phyloP scores from a whole-genome alignment of 768 basidiomycete species.

The Phylloporus sp. region DNA sequence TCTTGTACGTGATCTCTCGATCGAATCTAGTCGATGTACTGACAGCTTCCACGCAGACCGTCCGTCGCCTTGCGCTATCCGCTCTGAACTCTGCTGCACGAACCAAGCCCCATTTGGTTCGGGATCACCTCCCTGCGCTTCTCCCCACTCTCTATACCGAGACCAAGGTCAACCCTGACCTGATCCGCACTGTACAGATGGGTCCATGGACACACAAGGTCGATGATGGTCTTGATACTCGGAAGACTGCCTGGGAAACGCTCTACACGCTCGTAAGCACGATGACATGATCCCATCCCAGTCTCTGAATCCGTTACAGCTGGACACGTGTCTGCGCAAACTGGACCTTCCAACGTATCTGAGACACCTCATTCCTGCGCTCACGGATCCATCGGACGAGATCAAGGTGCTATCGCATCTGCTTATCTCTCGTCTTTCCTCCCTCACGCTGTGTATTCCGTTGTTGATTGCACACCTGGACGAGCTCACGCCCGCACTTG shows the following conservation, averaged over 20 bases:
- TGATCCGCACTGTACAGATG: slow-evolving; percentile 92
- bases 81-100: slow-evolving; percentile 93
- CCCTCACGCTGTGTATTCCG: slow-evolving; percentile 47
- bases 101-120: slow-evolving; percentile 88
- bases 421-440: slow-evolving; percentile 88
- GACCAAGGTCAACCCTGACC: slow-evolving; percentile 70
- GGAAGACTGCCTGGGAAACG: slow-evolving; percentile 97
- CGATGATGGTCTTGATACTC: slow-evolving; percentile 92
- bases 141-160: slow-evolving; percentile 85
- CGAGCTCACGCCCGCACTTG: slow-evolving; percentile 77
- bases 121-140: slow-evolving; percentile 73
- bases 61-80: slow-evolving; percentile 85
- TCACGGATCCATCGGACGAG: slow-evolving; percentile 89
- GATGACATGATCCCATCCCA: background rate
- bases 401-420: slow-evolving; percentile 97
- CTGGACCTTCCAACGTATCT: slow-evolving; percentile 88
- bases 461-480: slow-evolving; percentile 65
- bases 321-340: slow-evolving; percentile 86
- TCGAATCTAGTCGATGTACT: background rate
- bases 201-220: slow-evolving; percentile 97
- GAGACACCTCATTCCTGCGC: slow-evolving; percentile 71
- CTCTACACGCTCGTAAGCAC: slow-evolving; percentile 85
- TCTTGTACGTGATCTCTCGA: slow-evolving; percentile 49
- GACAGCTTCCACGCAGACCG: slow-evolving; percentile 52
- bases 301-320: slow-evolving; percentile 37